These are phyloP conservation scores for Phaeodactylum tricornutum DNA, from an alignment of 108 stramenopile species.

Conservation along the genomic window DNA sequence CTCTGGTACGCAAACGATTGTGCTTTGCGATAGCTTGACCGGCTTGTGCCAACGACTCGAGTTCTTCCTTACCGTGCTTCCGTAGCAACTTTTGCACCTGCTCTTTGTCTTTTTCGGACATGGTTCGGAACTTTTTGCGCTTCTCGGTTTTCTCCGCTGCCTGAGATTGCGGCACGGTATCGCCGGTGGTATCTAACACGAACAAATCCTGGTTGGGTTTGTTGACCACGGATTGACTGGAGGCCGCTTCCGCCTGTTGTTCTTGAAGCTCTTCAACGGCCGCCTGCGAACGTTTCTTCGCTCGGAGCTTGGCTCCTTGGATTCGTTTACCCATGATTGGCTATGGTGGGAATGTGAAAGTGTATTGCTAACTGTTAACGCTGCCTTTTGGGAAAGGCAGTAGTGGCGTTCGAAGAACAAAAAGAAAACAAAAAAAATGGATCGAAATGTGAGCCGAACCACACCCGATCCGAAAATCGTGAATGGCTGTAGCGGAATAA, in stretches of 20 bases:
- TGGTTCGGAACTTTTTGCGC: constrained; percentile 15
- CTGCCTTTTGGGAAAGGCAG: no score
- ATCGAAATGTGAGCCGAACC: no score
- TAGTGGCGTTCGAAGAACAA: no score
- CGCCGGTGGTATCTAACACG: constrained; percentile 53
- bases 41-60: constrained; percentile 17
- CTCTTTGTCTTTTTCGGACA: constrained; percentile 40
- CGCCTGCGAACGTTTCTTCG: constrained; percentile 44
- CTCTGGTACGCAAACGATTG: background rate
- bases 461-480: no score
- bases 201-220: constrained; percentile 66
- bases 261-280: constrained; percentile 40
- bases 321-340: constrained; percentile 59
- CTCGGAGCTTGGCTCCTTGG: constrained; percentile 47
- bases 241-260: constrained; percentile 28
- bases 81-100: constrained; percentile 25
- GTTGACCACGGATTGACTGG: constrained; percentile 24
- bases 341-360: background rate
- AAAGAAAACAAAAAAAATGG: no score
- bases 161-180: constrained; percentile 14
- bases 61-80: constrained; percentile 19
- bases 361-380: background rate
- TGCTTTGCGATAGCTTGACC: constrained; percentile 1
- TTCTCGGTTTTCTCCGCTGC: constrained; percentile 10
- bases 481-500: no score